Conservation (phyloP, 495 filamentous ascomycete genomes). For the Penicillium tannophilum region DNA sequence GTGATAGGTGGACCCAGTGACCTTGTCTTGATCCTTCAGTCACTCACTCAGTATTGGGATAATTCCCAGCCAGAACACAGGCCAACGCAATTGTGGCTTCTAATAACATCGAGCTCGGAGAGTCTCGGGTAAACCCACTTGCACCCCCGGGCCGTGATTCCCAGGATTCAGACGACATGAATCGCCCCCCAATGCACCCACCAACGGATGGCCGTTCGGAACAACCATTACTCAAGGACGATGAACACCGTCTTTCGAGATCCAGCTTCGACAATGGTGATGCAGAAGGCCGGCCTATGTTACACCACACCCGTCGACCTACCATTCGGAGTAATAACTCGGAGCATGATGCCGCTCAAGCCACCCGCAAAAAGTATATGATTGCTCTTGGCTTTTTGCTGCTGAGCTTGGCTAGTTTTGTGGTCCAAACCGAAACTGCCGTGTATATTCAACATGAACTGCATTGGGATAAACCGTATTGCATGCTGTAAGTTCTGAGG, state of each 20-base stretch:
- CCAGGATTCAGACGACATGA: conserved; percentile 47
- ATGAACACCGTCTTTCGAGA: conserved; percentile 46
- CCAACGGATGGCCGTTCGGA: conserved; percentile 54
- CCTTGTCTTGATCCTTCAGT: conserved; percentile 4
- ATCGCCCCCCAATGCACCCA: conserved; percentile 50
- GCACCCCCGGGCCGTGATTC: conserved; percentile 28
- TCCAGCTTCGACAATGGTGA: conserved; percentile 40
- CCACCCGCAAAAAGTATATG: conserved; percentile 78
- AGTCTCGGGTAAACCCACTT: conserved; percentile 18
- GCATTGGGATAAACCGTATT: conserved; percentile 94
- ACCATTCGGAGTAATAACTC: conserved; percentile 66
- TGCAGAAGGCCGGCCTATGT: conserved; percentile 43
- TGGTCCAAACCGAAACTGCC: conserved; percentile 90
- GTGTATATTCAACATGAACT: conserved; percentile 88
- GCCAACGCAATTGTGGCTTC: conserved; percentile 32
- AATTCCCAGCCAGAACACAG: not conserved
- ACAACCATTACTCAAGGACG: conserved; percentile 60
- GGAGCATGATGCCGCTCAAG: conserved; percentile 55
- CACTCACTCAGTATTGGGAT: not conserved
- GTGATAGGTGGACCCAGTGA: conserved; percentile 2
- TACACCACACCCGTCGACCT: conserved; percentile 51
- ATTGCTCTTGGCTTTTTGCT: conserved; percentile 82
- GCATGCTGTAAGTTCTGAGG: conserved; percentile 77
- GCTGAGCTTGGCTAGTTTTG: conserved; percentile 78
- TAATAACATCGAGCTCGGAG: conserved; percentile 28